A percentile compares a stretch with the other conserved stretches of the same genome.
These are phyloP conservation scores for Trichoderma virens DNA, from an alignment of 495 filamentous ascomycete genomes.

Conservation along the genomic window DNA sequence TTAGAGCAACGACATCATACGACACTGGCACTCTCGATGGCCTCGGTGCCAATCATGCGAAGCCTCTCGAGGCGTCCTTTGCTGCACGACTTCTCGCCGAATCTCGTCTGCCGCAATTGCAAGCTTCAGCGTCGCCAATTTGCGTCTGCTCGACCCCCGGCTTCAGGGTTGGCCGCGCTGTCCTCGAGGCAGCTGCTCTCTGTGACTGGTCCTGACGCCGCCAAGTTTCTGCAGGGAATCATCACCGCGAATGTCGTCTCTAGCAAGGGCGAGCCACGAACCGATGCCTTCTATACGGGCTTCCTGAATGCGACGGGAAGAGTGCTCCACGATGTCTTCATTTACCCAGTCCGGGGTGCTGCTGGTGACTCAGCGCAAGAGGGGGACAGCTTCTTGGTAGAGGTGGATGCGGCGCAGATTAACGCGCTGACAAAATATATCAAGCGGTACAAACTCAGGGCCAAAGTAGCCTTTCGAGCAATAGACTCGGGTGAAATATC, in stretches of 20 bases:
- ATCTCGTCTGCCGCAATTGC: constrained; percentile 23
- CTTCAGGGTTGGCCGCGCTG: constrained; percentile 46
- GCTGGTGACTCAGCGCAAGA: constrained; percentile 18
- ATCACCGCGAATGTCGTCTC: constrained; percentile 63
- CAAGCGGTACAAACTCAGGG: constrained; percentile 73
- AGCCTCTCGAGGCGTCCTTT: neutral
- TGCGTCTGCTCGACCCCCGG: constrained; percentile 25
- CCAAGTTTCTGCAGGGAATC: constrained; percentile 80
- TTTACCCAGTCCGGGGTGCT: constrained; percentile 55
- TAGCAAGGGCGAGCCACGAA: constrained; percentile 18
- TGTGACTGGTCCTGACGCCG: constrained; percentile 67
- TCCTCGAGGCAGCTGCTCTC: constrained; percentile 68
- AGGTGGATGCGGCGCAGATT: constrained; percentile 64
- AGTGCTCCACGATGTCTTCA: constrained; percentile 80
- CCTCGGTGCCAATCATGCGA: neutral
- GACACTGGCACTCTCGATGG: neutral
- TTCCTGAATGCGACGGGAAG: constrained; percentile 83
- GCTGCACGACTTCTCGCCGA: neutral
- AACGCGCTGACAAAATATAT: constrained; percentile 58
- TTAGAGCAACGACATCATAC: neutral
- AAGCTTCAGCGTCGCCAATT: constrained; percentile 15
- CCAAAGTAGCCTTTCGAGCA: constrained; percentile 61
- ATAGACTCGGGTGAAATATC: constrained; percentile 53
- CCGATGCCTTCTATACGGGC: constrained; percentile 58
- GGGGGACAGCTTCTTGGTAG: constrained; percentile 64